Evolutionary conservation across 495 filamentous ascomycete species (phyloP).

Genomic region (Tuber calosporum): DNA sequence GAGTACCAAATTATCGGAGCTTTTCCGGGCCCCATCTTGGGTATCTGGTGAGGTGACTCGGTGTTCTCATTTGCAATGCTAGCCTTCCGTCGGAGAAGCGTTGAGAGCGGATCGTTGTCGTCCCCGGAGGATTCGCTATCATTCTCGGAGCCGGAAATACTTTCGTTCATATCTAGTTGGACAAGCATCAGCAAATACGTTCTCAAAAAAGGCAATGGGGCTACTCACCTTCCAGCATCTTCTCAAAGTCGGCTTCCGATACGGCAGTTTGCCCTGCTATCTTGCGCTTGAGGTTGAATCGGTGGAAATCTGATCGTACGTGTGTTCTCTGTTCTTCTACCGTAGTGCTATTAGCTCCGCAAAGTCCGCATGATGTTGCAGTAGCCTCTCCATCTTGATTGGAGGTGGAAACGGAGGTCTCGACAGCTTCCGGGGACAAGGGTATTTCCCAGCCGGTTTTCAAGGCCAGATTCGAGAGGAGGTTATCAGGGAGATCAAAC

Average conservation of each 20-base stretch:
- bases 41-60: conserved; percentile 44
- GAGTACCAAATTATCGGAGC: conserved; percentile 80
- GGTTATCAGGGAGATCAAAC: conserved; percentile 74
- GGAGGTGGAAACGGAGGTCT: conserved; percentile 22
- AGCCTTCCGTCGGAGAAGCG: conserved; percentile 32
- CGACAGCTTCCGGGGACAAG: conserved; percentile 35
- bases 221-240: conserved; percentile 56
- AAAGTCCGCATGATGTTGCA: conserved; percentile 75
- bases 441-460: conserved; percentile 47
- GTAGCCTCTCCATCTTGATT: conserved; percentile 45
- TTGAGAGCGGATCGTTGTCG: conserved; percentile 22
- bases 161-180: conserved; percentile 30
- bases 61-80: conserved; percentile 46
- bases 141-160: conserved; percentile 39
- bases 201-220: neutral
- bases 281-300: conserved; percentile 90
- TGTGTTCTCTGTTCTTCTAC: conserved; percentile 80
- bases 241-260: conserved; percentile 72
- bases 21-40: conserved; percentile 55
- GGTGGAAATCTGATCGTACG: conserved; percentile 83
- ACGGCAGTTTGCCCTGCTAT: conserved; percentile 61
- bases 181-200: conserved; percentile 49
- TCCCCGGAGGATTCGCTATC: conserved; percentile 49
- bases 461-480: conserved; percentile 61
- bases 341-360: conserved; percentile 58